Conservation (phyloP, 2,329 filamentous ascomycete genomes). For the Aureobasidium leucospermi region DNA sequence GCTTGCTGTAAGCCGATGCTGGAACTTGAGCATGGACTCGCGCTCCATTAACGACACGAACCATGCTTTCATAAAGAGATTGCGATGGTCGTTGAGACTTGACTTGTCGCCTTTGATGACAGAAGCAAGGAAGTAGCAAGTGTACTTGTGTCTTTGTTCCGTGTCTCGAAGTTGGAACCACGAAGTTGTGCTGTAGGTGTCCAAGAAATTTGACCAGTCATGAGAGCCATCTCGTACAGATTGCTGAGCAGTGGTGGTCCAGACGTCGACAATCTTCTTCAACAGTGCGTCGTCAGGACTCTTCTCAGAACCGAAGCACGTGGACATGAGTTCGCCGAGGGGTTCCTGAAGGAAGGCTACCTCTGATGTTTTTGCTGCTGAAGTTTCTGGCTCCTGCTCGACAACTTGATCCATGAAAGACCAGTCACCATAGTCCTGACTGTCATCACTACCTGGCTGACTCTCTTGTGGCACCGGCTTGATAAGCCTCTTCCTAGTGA, state of each 20-base stretch:
- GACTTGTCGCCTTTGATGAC: slow-evolving; percentile 32
- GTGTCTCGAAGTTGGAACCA: slow-evolving; percentile 42
- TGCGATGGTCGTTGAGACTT: slow-evolving; percentile 39
- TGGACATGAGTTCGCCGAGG: slow-evolving; percentile 50
- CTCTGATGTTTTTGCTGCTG: slow-evolving; percentile 19
- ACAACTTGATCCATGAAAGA: slow-evolving; percentile 42
- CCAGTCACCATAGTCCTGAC: slow-evolving; percentile 58
- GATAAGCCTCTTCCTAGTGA: slow-evolving; percentile 15
- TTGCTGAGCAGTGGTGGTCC: slow-evolving; percentile 43
- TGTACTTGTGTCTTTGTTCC: slow-evolving; percentile 38
- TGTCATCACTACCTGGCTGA: slow-evolving; percentile 46
- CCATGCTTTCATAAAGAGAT: slow-evolving; percentile 47
- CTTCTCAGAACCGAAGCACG: slow-evolving; percentile 53
- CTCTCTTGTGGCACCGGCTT: slow-evolving; percentile 20
- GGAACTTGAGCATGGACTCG: slow-evolving; percentile 54
- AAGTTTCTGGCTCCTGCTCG: neutral
- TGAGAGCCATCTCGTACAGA: slow-evolving; percentile 38
- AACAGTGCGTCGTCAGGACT: slow-evolving; percentile 49
- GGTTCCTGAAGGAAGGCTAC: slow-evolving; percentile 40
- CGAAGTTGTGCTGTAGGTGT: slow-evolving; percentile 45
- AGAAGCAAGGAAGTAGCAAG: slow-evolving; percentile 37
- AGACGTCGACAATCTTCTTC: slow-evolving; percentile 46
- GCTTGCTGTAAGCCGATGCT: slow-evolving; percentile 49
- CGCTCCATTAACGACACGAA: slow-evolving; percentile 51
- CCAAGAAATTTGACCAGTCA: slow-evolving; percentile 51